A percentile compares a stretch with the other conserved stretches of the same genome.
Conservation (phyloP, 2,329 filamentous ascomycete species). For the Sporothrix variecibatus region DNA sequence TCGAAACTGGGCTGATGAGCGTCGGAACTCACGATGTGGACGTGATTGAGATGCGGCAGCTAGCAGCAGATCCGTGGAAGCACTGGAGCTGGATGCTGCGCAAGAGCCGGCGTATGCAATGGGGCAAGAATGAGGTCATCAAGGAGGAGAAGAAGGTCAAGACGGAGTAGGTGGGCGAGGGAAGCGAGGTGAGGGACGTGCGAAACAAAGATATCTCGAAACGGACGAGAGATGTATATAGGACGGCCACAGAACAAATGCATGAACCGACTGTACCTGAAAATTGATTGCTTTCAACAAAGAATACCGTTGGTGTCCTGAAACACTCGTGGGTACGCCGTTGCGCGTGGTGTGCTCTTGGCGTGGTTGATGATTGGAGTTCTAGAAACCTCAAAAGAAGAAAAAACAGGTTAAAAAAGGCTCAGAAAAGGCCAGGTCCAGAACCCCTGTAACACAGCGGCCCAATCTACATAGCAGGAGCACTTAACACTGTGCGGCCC, state of each 20-base stretch:
- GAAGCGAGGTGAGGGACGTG: too few species aligned
- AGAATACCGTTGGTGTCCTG: background rate
- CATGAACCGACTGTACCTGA: background rate
- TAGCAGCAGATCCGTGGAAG: constrained; percentile 41
- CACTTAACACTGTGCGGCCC: constrained; percentile 14
- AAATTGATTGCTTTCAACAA: background rate
- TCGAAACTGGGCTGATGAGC: constrained; percentile 41
- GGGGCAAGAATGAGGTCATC: constrained; percentile 31
- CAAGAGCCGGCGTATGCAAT: constrained; percentile 38
- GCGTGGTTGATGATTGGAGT: background rate
- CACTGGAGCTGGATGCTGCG: constrained; percentile 47
- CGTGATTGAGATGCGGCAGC: constrained; percentile 40
- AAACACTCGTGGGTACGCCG: background rate
- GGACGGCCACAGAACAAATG: background rate
- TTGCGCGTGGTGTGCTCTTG: background rate
- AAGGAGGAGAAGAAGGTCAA: background rate
- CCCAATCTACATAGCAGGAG: too few species aligned
- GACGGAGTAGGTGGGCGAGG: background rate
- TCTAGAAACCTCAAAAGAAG: background rate
- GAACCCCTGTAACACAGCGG: background rate
- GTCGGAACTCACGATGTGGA: constrained; percentile 38
- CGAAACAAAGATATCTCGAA: too few species aligned
- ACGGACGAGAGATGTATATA: background rate
- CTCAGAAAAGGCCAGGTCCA: background rate
- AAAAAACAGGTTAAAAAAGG: background rate